Conservation (phyloP, 139 green algal species). For the Mychonastes homosphaera region DNA sequence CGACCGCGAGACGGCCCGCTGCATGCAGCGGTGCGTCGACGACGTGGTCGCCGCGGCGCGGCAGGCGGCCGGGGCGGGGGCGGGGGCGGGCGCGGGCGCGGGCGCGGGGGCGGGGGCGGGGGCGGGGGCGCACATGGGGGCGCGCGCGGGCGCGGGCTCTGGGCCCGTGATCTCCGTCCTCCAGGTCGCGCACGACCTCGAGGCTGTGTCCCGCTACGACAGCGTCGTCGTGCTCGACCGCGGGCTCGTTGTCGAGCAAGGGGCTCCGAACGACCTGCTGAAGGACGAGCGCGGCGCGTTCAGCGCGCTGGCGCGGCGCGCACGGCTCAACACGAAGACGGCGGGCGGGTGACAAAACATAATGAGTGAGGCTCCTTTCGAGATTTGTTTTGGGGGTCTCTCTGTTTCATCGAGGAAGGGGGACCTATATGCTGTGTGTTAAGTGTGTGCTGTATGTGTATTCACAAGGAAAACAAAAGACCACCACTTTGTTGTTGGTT, state of each 20-base stretch:
- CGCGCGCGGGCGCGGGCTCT: background rate
- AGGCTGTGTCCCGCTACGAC: constrained; percentile 34
- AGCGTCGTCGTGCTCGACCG: constrained; percentile 50
- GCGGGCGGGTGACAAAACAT: no score
- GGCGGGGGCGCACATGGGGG: background rate
- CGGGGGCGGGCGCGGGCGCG: background rate
- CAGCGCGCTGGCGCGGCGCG: no score
- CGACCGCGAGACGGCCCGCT: constrained; percentile 37
- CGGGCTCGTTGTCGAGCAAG: constrained; percentile 44
- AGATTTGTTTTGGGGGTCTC: no score
- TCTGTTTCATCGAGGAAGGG: no score
- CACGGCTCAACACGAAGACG: no score
- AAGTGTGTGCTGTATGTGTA: no score
- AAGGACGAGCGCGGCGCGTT: no score
- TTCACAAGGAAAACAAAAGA: no score
- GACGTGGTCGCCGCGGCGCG: background rate
- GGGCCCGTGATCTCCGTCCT: constrained; percentile 29
- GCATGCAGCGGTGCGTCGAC: constrained; percentile 23
- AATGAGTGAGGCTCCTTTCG: no score
- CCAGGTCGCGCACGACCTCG: constrained; percentile 57
- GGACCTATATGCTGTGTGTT: no score
- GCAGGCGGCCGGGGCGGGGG: background rate
- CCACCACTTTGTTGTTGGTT: no score
- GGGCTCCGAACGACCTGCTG: constrained; percentile 29
- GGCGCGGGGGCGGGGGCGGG: background rate